Base-by-base conservation (phyloP, 805 yeast genomes). In the Kregervanrija pseudodelftensis region DNA sequence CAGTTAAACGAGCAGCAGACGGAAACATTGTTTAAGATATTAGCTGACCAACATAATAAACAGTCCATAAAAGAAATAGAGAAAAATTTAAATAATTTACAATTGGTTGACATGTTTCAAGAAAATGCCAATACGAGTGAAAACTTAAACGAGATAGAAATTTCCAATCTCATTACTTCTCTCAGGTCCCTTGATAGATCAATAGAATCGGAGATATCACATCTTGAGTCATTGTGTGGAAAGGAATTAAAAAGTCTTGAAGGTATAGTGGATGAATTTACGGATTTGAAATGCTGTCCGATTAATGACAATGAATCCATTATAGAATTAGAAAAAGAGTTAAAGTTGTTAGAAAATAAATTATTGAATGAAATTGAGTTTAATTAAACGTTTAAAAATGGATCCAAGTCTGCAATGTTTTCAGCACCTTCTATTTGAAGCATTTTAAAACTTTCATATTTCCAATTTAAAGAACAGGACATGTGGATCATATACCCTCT, bases 381-480 rank as follows among this genome's bases (percentile, higher is more conserved):
- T 12, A 14, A 12, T 45, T 36, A 59, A 9, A 55, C 48, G 49
- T 63, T 56, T 3, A 64, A 41, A 34, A 50, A 40, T 2, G 47
- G 45, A 31, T 60, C 63, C 2, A 69, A 31, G 1, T 43, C 36
- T 1, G 53, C 49, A 11, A 59, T 54, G 1, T 44, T 32, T 17
- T 43, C 17, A 9, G 49, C 53, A 8, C 42, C 40, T 1, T 43
- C 47, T 8, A 49, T n/a, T 40, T 57, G 56, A 2, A 47, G 11
- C 41, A 39, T 42, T 35, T 50, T 52, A 45, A 47, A 61, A 22
- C 59, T 51, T 48, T 89, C 95, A 57, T 80, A 93, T 35, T 81
- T 85, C 79, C 97, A 93, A 60, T 93, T 93, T 47, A 93, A 68
- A 5, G 80, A 77, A 48, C 78, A 77, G 44, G 84, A 77, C 48